phyloP scores from a whole-genome alignment of 345 rosid species.

The Eucalyptus brandiana region DNA sequence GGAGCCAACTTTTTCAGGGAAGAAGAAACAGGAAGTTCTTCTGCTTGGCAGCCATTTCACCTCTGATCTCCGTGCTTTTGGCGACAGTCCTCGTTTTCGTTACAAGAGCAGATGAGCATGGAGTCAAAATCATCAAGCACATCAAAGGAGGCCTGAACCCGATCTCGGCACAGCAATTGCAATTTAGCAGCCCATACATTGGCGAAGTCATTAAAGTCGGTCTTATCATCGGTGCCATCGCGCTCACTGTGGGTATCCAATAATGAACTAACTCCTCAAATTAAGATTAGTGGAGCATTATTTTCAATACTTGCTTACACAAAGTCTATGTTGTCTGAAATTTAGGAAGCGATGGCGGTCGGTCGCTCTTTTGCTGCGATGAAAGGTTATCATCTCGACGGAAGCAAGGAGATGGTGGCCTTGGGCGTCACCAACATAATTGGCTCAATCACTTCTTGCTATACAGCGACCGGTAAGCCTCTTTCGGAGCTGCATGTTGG shows the following conservation, averaged over 20 bases:
- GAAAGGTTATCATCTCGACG: constrained; percentile 73
- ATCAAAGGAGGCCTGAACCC: constrained; percentile 79
- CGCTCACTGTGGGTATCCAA: constrained; percentile 48
- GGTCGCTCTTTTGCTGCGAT: constrained; percentile 73
- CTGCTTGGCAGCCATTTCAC: constrained; percentile 88
- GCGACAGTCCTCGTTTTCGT: constrained; percentile 66
- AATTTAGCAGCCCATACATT: constrained; percentile 38
- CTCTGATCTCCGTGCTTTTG: constrained; percentile 52
- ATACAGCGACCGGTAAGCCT: constrained; percentile 72
- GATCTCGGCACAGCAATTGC: constrained; percentile 46
- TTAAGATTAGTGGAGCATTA: not conserved
- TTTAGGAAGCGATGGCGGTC: constrained; percentile 82
- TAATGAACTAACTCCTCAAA: not conserved
- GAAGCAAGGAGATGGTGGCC: constrained; percentile 91
- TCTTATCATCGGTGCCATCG: constrained; percentile 47
- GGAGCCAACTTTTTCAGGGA: constrained; percentile 23
- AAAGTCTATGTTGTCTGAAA: not conserved
- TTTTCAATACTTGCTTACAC: not conserved
- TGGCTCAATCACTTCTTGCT: constrained; percentile 84
- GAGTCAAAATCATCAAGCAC: constrained; percentile 69
- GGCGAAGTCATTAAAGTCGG: constrained; percentile 67
- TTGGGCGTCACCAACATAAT: constrained; percentile 70
- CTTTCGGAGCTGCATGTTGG: not conserved
- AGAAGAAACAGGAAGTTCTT: constrained; percentile 60
- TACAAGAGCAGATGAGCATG: constrained; percentile 78